Evolutionary conservation across 169 alveolate species (phyloP).

Genomic region (Theileria annulata): DNA sequence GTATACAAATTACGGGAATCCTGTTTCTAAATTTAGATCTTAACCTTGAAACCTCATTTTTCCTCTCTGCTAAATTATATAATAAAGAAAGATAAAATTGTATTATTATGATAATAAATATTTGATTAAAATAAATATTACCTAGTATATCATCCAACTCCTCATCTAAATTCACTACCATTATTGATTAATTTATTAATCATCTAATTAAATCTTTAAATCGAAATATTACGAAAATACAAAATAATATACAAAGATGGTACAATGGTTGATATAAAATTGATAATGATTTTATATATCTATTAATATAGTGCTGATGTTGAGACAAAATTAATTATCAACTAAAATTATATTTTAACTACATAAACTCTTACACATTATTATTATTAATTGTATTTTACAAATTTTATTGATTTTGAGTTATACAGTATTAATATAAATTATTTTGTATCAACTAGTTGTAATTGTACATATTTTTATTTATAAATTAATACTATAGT

Average conservation of each 20-base stretch:
- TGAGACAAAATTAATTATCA: too few species aligned
- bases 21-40: slow-evolving; percentile 85
- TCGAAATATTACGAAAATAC: not conserved
- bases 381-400: too few species aligned
- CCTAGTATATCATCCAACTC: slow-evolving; percentile 32
- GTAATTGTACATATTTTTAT: too few species aligned
- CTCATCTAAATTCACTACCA: slow-evolving; percentile 19
- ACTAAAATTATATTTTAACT: too few species aligned
- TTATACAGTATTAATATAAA: too few species aligned
- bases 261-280: not conserved
- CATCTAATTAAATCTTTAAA: slow-evolving; percentile 8
- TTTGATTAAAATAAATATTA: not conserved
- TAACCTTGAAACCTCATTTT: slow-evolving; percentile 81
- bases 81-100: not conserved
- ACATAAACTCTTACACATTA: too few species aligned
- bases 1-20: slow-evolving; percentile 89
- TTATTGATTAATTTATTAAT: not conserved
- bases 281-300: too few species aligned
- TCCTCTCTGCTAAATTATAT: slow-evolving; percentile 74
- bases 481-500: too few species aligned
- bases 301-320: slow-evolving; percentile 8
- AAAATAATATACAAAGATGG: not conserved
- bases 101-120: not conserved
- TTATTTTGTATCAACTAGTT: too few species aligned
- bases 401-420: too few species aligned